Evolutionary conservation across 2,329 filamentous ascomycete genomes (phyloP).

Genomic region (Fusarium beomiforme): DNA sequence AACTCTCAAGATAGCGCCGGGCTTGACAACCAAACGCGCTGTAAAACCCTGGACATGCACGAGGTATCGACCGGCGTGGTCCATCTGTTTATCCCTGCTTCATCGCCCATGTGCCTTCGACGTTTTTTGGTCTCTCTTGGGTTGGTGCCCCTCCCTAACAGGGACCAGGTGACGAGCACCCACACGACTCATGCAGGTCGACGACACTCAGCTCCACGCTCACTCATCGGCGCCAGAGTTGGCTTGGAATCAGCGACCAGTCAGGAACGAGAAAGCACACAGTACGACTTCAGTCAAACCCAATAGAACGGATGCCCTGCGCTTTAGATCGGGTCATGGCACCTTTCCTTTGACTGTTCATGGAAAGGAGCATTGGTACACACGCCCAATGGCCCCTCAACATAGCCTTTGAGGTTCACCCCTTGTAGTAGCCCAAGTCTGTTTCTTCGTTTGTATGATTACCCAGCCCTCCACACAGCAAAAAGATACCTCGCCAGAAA

Average conservation of each 20-base stretch:
- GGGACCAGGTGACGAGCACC: constrained; percentile 34
- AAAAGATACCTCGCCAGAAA: constrained; percentile 22
- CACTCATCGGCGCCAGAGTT: constrained; percentile 27
- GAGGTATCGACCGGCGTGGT: constrained; percentile 25
- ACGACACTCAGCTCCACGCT: constrained; percentile 36
- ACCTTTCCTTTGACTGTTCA: constrained; percentile 7
- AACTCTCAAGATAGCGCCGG: constrained; percentile 46
- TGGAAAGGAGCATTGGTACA: constrained; percentile 13
- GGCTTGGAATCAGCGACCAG: constrained; percentile 34
- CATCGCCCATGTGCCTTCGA: constrained; percentile 24
- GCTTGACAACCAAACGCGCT: constrained; percentile 37
- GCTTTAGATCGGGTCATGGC: constrained; percentile 41
- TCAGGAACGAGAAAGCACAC: constrained; percentile 32
- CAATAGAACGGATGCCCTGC: constrained; percentile 40
- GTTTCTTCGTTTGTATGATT: constrained; percentile 14
- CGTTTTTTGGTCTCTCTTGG: constrained; percentile 19
- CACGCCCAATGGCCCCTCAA: constrained; percentile 32
- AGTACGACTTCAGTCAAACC: constrained; percentile 32
- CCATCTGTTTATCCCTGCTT: constrained; percentile 26
- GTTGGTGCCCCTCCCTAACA: constrained; percentile 25
- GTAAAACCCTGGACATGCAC: constrained; percentile 34
- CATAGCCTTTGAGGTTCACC: constrained; percentile 19
- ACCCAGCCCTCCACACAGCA: constrained; percentile 31
- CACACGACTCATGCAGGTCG: constrained; percentile 39
- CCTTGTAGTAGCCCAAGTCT: constrained; percentile 17